Conservation (phyloP, 345 rosid species). For the Tarenaya hassleriana region DNA sequence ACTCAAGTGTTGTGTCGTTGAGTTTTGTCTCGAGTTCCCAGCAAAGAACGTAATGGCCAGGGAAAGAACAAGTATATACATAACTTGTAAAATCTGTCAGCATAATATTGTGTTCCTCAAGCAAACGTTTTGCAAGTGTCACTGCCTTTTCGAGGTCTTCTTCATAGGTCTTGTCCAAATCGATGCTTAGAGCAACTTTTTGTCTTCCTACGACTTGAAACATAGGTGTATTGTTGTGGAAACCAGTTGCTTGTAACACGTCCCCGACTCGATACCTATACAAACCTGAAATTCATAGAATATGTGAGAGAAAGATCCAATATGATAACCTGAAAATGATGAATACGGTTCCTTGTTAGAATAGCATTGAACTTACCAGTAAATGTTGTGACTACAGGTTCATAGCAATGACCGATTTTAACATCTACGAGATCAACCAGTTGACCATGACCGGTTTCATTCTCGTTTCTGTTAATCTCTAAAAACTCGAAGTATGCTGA, state of each 20-base stretch:
- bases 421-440: constrained; percentile 48
- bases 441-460: constrained; percentile 16
- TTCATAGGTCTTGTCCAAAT: constrained; percentile 56
- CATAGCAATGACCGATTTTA: constrained; percentile 51
- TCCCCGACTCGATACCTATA: constrained; percentile 60
- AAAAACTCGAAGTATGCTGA: constrained; percentile 72
- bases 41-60: too few species aligned
- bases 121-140: constrained; percentile 31
- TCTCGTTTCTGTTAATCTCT: constrained; percentile 36
- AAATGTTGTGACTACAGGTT: constrained; percentile 52
- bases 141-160: constrained; percentile 51
- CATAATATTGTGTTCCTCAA: constrained; percentile 39
- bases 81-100: constrained; percentile 47
- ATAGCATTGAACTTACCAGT: constrained; percentile 30
- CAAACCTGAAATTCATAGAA: too few species aligned
- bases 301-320: too few species aligned
- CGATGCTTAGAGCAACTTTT: constrained; percentile 42
- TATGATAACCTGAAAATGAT: background rate
- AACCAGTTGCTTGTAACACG: constrained; percentile 50
- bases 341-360: background rate
- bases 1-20: constrained; percentile 11
- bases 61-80: constrained; percentile 38
- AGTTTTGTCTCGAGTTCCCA: constrained; percentile 54
- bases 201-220: constrained; percentile 45
- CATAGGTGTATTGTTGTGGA: constrained; percentile 50